phyloP scores from a whole-genome alignment of 176 grass and related monocot genomes.

The Aegilops umbellulata region DNA sequence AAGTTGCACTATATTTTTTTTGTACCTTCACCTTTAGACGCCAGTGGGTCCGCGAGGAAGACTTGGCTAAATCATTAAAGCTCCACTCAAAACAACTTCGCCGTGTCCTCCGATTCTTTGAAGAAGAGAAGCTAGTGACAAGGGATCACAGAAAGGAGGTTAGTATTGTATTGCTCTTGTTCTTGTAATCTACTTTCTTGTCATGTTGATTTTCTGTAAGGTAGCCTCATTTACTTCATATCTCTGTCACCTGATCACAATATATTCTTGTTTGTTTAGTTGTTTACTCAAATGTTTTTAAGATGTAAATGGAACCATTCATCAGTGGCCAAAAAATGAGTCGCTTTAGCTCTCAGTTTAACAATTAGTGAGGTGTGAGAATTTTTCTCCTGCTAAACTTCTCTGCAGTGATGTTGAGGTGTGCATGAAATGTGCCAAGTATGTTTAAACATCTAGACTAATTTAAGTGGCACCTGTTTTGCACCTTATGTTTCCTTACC shows the following conservation, averaged over 20 bases:
- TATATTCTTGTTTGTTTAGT: slow-evolving; percentile 16
- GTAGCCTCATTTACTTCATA: neutral
- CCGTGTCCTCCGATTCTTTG: slow-evolving; percentile 85
- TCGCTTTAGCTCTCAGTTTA: neutral
- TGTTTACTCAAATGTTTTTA: neutral
- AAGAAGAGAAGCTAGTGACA: slow-evolving; percentile 93
- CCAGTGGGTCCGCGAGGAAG: slow-evolving; percentile 94
- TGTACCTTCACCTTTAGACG: slow-evolving; percentile 47
- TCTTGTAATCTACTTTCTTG: neutral
- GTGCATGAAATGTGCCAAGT: slow-evolving; percentile 18
- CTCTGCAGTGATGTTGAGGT: neutral
- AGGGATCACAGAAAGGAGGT: slow-evolving; percentile 98
- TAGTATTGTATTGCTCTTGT: slow-evolving; percentile 25
- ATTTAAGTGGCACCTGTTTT: neutral
- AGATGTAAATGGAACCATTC: neutral
- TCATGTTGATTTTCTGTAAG: neutral
- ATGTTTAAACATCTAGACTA: neutral
- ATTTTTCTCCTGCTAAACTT: slow-evolving; percentile 2
- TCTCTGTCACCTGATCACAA: neutral
- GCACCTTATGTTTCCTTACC: neutral
- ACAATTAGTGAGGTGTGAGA: neutral
- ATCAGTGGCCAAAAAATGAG: neutral
- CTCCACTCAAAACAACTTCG: slow-evolving; percentile 90
- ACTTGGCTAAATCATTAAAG: slow-evolving; percentile 89
- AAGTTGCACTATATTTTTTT: neutral